Evolutionary conservation across 148 eudicot species (phyloP), one percentile per base, ranked within the genome.

Genomic region (Silene latifolia): DNA sequence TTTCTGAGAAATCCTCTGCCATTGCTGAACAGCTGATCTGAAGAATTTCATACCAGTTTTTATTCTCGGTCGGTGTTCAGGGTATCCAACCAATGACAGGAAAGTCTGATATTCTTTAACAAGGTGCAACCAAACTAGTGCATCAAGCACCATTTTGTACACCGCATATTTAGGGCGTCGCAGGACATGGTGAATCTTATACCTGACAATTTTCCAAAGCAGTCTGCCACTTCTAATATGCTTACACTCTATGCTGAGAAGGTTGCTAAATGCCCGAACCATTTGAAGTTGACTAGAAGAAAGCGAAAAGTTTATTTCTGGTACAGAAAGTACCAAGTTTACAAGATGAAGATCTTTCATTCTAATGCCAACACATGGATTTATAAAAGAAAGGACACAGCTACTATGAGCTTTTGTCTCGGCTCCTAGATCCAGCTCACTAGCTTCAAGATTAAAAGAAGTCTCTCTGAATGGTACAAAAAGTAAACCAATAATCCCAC

Each of bases 191-290:
- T 74, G 73, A 81, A 88, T 73, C 77, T 84, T 92, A 72, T 58
- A 83, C 80, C 90, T 85, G 24, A 85, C 97, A 80, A 89, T 82
- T 67, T 84, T 81, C 99, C 99, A 95, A 8, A 95, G 87, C 69
- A 87, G 87, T 75, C 84, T 86, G 56, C 99, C 98, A 79, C 75
- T 86, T 85, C 98, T 89, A 74, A 72, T 19, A 72, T 47, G 62
- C 76, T 80, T 82, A 44, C 80, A 25, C 73, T 84, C 80, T 75
- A 29, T 67, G 66, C 74, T 74, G 60, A 83, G 77, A 32, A 87
- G 67, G 61, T 70, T 73, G 80, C 63, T 76, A 71, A 88, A 80
- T 54, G 84, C 79, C 62, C 65, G 62, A 59, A 89, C 63, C 73
- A 84, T 71, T 15, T 79, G 74, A 71, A 95, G 29, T 65, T 89